Percentiles rank a stretch among this genome's conserved stretches.
Evolutionary conservation across 2,329 filamentous ascomycete species (phyloP).

Genomic region (Claviceps pusilla): DNA sequence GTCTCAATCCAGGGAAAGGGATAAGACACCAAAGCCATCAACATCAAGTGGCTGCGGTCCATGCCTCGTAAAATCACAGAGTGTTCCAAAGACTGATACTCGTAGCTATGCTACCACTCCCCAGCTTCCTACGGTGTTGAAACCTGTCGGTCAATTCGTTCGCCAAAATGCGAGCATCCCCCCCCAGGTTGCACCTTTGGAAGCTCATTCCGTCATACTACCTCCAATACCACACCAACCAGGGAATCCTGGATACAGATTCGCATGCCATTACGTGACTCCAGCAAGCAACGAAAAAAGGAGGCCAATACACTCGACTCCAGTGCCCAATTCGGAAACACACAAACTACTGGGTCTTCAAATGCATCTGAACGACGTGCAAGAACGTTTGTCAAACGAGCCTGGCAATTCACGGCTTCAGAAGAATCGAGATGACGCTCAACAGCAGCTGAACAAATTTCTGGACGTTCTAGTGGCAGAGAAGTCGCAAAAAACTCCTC

Average conservation of each 20-base stretch:
- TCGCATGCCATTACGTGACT: background rate
- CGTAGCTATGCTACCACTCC: background rate
- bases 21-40: background rate
- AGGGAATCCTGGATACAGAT: background rate
- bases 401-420: constrained; percentile 12
- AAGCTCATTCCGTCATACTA: background rate
- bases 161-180: background rate
- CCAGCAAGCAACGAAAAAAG: background rate
- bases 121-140: background rate
- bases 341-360: constrained; percentile 14
- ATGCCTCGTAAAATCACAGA: background rate
- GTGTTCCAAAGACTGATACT: background rate
- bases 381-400: constrained; percentile 11
- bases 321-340: background rate
- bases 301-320: background rate
- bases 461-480: constrained; percentile 10
- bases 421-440: constrained; percentile 13
- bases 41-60: background rate
- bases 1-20: background rate
- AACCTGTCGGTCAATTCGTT: background rate
- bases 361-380: constrained; percentile 13
- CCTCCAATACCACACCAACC: background rate
- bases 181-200: background rate
- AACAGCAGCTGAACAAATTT: constrained; percentile 15
- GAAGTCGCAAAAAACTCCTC: background rate